Evolutionary conservation across 2,329 filamentous ascomycete species (phyloP).

Genomic region (Aspergillus pseudotamarii): DNA sequence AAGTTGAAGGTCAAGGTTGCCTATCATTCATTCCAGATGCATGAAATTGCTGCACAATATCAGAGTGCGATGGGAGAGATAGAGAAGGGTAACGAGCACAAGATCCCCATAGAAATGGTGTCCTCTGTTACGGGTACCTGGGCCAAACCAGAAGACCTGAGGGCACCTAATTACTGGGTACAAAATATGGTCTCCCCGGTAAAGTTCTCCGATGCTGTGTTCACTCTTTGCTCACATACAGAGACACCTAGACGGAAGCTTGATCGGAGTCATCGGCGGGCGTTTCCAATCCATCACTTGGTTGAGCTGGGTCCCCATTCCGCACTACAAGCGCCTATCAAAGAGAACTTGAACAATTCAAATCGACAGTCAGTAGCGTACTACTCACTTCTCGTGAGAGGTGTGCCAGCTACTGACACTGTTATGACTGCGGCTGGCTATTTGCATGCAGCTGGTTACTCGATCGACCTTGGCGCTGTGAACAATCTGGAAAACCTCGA

Average conservation of each 20-base stretch:
- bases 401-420: conserved; percentile 3
- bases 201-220: conserved; percentile 24
- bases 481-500: background rate
- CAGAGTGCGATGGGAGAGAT: background rate
- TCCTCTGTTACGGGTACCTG: conserved; percentile 16
- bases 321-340: conserved; percentile 32
- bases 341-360: conserved; percentile 20
- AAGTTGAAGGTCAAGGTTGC: conserved; percentile 20
- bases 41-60: conserved; percentile 11
- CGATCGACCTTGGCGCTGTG: background rate
- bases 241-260: background rate
- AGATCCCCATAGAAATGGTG: conserved; percentile 16
- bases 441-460: background rate
- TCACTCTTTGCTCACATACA: background rate
- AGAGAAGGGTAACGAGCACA: background rate
- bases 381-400: background rate
- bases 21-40: conserved; percentile 26
- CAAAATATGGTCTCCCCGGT: conserved; percentile 37
- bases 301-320: conserved; percentile 38
- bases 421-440: background rate
- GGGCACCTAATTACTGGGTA: conserved; percentile 32
- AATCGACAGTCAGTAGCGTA: background rate
- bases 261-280: background rate
- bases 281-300: conserved; percentile 19
- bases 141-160: conserved; percentile 9